These are phyloP conservation scores for Fagopyrum esculentum DNA, from an alignment of 148 eudicot genomes.

Conservation along the genomic window DNA sequence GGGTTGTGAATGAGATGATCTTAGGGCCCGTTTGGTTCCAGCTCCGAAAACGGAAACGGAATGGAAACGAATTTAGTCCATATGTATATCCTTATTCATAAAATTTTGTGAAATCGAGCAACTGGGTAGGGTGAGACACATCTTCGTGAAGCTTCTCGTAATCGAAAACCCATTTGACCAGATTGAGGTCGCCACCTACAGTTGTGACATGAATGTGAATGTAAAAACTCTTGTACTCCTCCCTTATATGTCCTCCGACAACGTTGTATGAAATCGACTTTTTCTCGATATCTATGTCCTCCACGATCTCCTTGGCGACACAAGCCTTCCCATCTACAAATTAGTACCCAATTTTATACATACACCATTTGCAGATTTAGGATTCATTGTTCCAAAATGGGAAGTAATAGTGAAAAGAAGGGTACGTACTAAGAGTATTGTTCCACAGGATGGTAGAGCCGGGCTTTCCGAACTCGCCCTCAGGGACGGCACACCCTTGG, in stretches of 20 bases:
- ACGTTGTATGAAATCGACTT: conserved; percentile 6
- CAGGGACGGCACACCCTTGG: conserved; percentile 18
- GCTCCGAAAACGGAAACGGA: no score
- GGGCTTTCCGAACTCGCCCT: conserved; percentile 18
- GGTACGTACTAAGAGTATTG: conserved; percentile 17
- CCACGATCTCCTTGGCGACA: conserved; percentile 13
- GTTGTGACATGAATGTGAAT: not conserved
- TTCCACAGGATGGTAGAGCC: conserved; percentile 17
- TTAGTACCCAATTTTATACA: not conserved
- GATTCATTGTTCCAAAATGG: no score
- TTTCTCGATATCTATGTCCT: conserved; percentile 9
- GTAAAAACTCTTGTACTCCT: conserved; percentile 1
- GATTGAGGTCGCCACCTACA: not conserved
- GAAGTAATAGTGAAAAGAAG: no score
- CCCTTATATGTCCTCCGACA: conserved; percentile 10
- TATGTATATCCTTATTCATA: no score
- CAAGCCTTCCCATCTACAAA: conserved; percentile 12
- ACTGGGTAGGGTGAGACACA: not conserved
- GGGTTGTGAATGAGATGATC: no score
- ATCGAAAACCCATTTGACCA: conserved; percentile 8
- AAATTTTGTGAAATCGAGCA: not conserved
- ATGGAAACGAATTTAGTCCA: no score
- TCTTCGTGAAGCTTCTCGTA: conserved; percentile 11
- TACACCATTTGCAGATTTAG: no score
- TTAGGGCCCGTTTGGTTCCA: no score